Conservation (phyloP, 352 stramenopile genomes). For the Blastocystis sp. region DNA sequence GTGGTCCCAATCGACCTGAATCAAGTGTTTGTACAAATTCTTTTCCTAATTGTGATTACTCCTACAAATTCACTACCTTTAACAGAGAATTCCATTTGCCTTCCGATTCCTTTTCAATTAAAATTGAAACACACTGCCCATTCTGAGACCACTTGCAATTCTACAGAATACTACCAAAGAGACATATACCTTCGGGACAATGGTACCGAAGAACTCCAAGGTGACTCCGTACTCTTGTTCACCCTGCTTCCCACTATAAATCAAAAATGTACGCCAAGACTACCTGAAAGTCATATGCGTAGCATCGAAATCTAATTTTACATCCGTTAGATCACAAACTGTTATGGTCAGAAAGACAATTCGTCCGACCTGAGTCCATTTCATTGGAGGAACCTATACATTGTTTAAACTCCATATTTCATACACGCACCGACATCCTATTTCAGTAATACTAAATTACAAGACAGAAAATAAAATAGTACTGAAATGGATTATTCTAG, state of each 20-base stretch:
- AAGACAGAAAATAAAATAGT: background rate
- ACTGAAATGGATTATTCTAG: slow-evolving; percentile 28
- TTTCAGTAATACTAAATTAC: background rate
- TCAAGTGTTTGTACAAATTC: slow-evolving; percentile 50
- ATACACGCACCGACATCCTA: slow-evolving; percentile 25
- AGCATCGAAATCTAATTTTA: slow-evolving; percentile 27
- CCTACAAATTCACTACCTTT: background rate
- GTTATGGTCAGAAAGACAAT: slow-evolving; percentile 29
- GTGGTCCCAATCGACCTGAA: slow-evolving; percentile 49
- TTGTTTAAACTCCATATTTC: background rate
- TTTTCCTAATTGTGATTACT: background rate
- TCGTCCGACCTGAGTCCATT: slow-evolving; percentile 42
- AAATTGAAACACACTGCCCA: background rate
- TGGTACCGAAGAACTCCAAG: slow-evolving; percentile 17
- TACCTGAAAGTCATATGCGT: slow-evolving; percentile 26
- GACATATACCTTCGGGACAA: slow-evolving; percentile 2
- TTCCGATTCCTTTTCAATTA: slow-evolving; percentile 39
- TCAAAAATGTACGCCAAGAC: background rate
- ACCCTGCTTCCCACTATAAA: slow-evolving; percentile 1
- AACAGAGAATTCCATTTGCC: slow-evolving; percentile 17
- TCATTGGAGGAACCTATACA: slow-evolving; percentile 57
- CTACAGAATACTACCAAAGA: background rate
- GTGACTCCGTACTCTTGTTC: slow-evolving; percentile 45
- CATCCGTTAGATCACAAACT: background rate
- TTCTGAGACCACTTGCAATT: slow-evolving; percentile 40